Evolutionary conservation across 257 asterid species (phyloP).

Genomic region (Ophiorrhiza pumila): DNA sequence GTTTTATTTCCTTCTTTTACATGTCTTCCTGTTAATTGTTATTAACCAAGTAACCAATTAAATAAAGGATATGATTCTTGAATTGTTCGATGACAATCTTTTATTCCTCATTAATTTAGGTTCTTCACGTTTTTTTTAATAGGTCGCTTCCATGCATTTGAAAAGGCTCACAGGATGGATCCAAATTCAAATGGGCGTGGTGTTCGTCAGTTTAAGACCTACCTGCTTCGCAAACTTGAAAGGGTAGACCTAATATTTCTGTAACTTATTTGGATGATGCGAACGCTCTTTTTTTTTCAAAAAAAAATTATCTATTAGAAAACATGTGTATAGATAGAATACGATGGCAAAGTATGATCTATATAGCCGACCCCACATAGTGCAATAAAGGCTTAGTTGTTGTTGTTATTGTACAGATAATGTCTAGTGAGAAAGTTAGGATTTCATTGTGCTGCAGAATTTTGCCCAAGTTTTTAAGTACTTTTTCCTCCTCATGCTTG

Average conservation of each 20-base stretch:
- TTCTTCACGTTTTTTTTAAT: conserved; percentile 16
- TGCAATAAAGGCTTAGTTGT: no score
- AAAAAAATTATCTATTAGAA: no score
- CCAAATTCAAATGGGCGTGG: conserved; percentile 86
- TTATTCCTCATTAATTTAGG: neutral
- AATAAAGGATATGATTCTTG: neutral
- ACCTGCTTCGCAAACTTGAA: conserved; percentile 77
- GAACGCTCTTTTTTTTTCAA: no score
- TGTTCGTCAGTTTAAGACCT: conserved; percentile 95
- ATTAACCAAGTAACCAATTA: neutral
- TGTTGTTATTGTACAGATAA: no score
- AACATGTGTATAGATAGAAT: no score
- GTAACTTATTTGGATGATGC: conserved; percentile 2
- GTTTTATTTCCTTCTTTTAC: neutral
- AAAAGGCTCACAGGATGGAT: conserved; percentile 92
- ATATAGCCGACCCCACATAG: no score
- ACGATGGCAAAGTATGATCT: no score
- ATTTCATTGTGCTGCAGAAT: neutral
- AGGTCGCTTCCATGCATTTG: conserved; percentile 98
- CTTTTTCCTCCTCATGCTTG: neutral
- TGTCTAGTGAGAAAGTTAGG: neutral
- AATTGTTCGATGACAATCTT: neutral
- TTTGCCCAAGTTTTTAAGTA: neutral
- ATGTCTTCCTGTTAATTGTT: neutral
- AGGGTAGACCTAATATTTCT: conserved; percentile 39